Base-by-base conservation (phyloP, 192 early-diverging fungal genomes). In the Dissophora globulifera region DNA sequence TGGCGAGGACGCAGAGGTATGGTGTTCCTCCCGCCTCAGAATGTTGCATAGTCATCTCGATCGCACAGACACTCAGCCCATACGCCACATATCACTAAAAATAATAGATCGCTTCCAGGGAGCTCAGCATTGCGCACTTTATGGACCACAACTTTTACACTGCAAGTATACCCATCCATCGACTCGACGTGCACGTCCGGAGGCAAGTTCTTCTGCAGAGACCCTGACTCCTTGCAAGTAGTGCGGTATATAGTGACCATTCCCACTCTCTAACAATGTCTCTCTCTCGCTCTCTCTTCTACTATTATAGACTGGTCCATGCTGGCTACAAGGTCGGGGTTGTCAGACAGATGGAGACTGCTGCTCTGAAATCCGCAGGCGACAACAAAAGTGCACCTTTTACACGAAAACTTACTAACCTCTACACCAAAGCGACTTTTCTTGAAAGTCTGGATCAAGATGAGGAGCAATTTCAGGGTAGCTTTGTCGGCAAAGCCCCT, bases 281-380 rank as follows among this genome's bases (percentile, higher is more conserved):
- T n/a, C n/a, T n/a, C n/a, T 38, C 35, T 38, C 35, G 7, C 6
- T 38, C 7, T 38, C 7, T 13, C 35, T 22, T 31, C 33, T 23
- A n/a, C n/a, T n/a, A n/a, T n/a, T n/a, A n/a, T 78, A 88, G 88
- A 54, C 78, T 96, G 49, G 93, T 95, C 4, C 81, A 86, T 30
- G 86, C 91, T 8, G 95, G 95, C 4, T 86, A 93, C 82, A 93
- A 93, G 69, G 95, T 96, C 11, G 95, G 93, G 1, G 81, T 96
- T 2, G 88, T 96, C 26, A 67, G 87, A 16, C 95, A 96, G 80
- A 83, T 82, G 42, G 93, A 96, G 57, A 95, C 93, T 0, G 95
- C 93, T 0, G 93, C 93, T 23, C 72, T 95, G 41, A 96, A 96
- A 78, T 90, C 92, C 0, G 84, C 82, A 3, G 86, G 93, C 25